These are phyloP conservation scores for Saccharum spontaneum DNA, from an alignment of 176 grass and related monocot species.

Conservation along the genomic window DNA sequence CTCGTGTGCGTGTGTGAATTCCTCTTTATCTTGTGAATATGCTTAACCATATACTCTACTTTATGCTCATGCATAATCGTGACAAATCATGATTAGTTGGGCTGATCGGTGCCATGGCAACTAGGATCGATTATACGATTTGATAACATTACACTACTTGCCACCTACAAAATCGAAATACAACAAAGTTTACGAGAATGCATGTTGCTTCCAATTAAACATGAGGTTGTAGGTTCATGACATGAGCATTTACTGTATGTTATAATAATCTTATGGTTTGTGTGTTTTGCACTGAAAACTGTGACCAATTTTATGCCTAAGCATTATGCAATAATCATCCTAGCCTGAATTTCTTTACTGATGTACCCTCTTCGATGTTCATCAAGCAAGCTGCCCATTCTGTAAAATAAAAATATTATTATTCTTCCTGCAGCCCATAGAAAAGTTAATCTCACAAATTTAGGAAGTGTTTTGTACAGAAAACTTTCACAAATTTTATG, in stretches of 20 bases:
- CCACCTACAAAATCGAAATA: not conserved
- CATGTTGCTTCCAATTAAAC: conserved; percentile 10
- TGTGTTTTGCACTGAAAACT: not conserved
- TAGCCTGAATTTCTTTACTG: not conserved
- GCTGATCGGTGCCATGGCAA: no score
- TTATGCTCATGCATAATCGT: not conserved
- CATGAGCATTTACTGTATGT: not conserved
- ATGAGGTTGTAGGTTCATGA: not conserved
- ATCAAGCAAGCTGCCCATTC: not conserved
- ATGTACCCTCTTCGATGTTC: not conserved
- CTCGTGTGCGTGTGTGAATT: not conserved
- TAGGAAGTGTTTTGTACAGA: conserved; percentile 38
- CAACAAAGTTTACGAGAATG: not conserved
- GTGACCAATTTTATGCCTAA: not conserved
- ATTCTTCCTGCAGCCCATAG: conserved; percentile 56
- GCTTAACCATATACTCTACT: not conserved
- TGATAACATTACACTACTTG: not conserved
- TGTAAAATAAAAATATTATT: conserved; percentile 30
- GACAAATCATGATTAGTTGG: no score
- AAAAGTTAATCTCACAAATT: conserved; percentile 96
- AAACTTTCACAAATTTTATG: no score
- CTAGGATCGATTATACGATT: no score
- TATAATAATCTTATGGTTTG: not conserved
- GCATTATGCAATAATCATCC: not conserved
- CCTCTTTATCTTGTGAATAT: not conserved